Base-by-base conservation (phyloP, 306 rosid genomes). In the Cicer yamashitae region DNA sequence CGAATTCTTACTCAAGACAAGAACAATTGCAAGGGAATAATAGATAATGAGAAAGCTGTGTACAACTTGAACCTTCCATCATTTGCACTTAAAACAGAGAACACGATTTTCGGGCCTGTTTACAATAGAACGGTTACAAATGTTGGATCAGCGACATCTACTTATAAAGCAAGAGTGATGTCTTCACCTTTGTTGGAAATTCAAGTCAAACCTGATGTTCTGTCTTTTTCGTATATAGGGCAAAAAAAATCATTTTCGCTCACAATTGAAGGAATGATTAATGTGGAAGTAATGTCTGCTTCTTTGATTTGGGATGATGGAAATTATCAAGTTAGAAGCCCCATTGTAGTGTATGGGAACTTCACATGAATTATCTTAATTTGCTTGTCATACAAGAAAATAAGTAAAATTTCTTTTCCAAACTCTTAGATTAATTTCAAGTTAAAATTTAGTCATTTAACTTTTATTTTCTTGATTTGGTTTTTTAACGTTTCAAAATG, bases 31-130 rank as follows among this genome's bases (percentile, higher is more conserved):
- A 11, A 17, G 9, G 53, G 37, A 0, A 3, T 13, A 56, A 0
- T 46, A 7, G 25, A 7, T 4, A 17, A 6, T 0, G 62, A 38
- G 7, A 46, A 2, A 20, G 54, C 40, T 10, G 65, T 14, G 1
- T 44, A 53, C 7, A 79, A 87, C 38, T 13, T 90, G 5, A 90
- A 86, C 34, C 84, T 86, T n/a, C 96, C 93, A 58, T 80, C 91
- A 2, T 75, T 87, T 48, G 82, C 88, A 2, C 51, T 86, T 11
- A 25, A 17, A 4, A 39, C 12, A 7, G 9, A 61, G 6, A 2
- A 0, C 0, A 10, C 20, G 17, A 8, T 39, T 43, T 43, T 22
- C 1, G 6, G 40, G 2, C 14, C 3, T n/a, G n/a, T 15, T 70
- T 81, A 18, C 17, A 54, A 56, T 3, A 70, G 85, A 66, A 76